These are phyloP conservation scores for Malania oleifera DNA, from an alignment of 164 flowering plant genomes.

Conservation along the genomic window DNA sequence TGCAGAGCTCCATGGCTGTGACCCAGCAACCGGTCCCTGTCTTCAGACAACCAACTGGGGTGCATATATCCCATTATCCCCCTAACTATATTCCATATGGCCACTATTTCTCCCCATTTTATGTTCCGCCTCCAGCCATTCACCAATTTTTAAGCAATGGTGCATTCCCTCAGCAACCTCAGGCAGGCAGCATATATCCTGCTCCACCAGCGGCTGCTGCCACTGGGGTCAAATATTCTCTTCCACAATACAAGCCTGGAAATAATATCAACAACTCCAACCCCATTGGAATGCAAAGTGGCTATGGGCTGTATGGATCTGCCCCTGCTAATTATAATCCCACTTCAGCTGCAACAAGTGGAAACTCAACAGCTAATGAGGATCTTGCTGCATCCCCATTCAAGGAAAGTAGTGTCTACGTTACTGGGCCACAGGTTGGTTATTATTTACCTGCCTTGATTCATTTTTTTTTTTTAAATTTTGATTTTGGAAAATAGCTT, in stretches of 20 bases:
- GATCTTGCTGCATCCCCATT: slow-evolving; percentile 58
- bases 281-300: slow-evolving; percentile 52
- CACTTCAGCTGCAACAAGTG: slow-evolving; percentile 47
- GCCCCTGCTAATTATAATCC: slow-evolving; percentile 58
- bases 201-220: slow-evolving; percentile 44
- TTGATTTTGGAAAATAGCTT: too few species aligned
- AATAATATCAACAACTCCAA: slow-evolving; percentile 53
- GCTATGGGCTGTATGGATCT: slow-evolving; percentile 64
- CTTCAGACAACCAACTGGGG: slow-evolving; percentile 70
- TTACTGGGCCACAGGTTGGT: slow-evolving; percentile 81
- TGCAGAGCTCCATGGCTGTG: slow-evolving; percentile 67
- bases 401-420: slow-evolving; percentile 67
- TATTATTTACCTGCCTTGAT: not conserved
- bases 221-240: slow-evolving; percentile 57
- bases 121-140: slow-evolving; percentile 68
- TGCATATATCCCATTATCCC: slow-evolving; percentile 70
- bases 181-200: slow-evolving; percentile 53
- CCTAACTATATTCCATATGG: slow-evolving; percentile 69
- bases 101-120: slow-evolving; percentile 69
- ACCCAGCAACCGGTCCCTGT: slow-evolving; percentile 77
- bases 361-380: slow-evolving; percentile 60
- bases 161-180: slow-evolving; percentile 81
- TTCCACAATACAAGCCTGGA: slow-evolving; percentile 68
- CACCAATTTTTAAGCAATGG: slow-evolving; percentile 72
- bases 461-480: too few species aligned